Evolutionary conservation across 2,329 filamentous ascomycete genomes (phyloP), one percentile per base, ranked within the genome.

Genomic region (Hypoxylon sp.): DNA sequence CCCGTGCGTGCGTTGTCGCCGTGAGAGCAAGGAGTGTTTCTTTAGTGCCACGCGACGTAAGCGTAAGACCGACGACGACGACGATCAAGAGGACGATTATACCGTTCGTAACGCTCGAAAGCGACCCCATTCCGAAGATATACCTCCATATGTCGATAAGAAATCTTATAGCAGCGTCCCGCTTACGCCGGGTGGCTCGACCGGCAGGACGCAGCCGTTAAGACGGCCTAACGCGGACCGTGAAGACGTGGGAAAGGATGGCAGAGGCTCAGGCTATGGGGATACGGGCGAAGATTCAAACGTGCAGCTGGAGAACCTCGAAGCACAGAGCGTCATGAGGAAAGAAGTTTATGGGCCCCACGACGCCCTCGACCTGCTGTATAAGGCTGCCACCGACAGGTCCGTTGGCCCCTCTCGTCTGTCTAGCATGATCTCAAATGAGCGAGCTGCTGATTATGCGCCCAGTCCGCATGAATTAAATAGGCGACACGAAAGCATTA

Each of bases 1-100:
- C 60, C 96, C 96, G 2, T 99, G 96, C 80, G 92, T 95, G 65
- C 90, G 96, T 77, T 99, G 96, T 79, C 91, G 94, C 58, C 90
- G 96, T 73, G 96, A 99, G 84, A 93, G 91, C 82, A 98, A 98
- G 80, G 91, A 97, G 75, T 99, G 96, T 84, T 97, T 91, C 86
- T 99, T 99, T 84, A 97, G 94, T 69, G 93, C 94, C 19, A 98
- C 94, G 32, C 88, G 96, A 55, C 90, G 96, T 77, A 98, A 98
- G 89, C 89, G 94, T 78, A 97, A 96, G 85, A 86, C 86, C 51
- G 88, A 85, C 72, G 84, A 92, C 72, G 87, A 92, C 71, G 85
- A 82, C 19, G 85, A 86, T 58, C 80, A 80, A 28, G 82, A 83
- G 63, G 87, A 89, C 73, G 90, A 93, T 70, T 93, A 93, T 78